Conservation (phyloP, 1,284 basidiomycete species). For the Marasmius oreades region DNA sequence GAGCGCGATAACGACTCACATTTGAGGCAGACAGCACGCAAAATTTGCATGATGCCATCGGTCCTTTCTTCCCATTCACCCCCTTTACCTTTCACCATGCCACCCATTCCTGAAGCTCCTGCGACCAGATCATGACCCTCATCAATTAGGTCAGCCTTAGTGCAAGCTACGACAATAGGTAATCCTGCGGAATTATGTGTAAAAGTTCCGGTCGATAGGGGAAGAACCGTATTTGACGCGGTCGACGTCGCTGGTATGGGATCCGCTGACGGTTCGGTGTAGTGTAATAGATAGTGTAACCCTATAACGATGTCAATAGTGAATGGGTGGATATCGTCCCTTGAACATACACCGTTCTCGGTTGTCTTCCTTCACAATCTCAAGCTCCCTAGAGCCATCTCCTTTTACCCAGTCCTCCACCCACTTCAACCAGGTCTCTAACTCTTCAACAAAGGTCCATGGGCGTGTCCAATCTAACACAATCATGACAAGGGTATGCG, state of each 20-base stretch:
- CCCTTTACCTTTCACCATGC: constrained; percentile 82
- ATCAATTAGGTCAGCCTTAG: constrained; percentile 88
- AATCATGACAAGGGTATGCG: constrained; percentile 83
- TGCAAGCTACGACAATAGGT: constrained; percentile 87
- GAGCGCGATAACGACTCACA: constrained; percentile 51
- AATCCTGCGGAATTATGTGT: constrained; percentile 83
- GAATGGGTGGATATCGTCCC: constrained; percentile 1
- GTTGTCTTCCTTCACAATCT: constrained; percentile 73
- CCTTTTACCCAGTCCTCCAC: constrained; percentile 78
- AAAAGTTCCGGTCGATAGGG: constrained; percentile 74
- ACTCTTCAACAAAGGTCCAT: constrained; percentile 86
- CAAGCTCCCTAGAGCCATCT: constrained; percentile 62
- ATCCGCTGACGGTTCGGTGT: constrained; percentile 76
- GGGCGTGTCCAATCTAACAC: constrained; percentile 96
- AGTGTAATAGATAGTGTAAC: constrained; percentile 85
- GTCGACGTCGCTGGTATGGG: constrained; percentile 55
- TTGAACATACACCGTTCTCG: constrained; percentile 72
- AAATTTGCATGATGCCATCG: constrained; percentile 92
- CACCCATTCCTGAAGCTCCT: constrained; percentile 70
- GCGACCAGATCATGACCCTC: constrained; percentile 70
- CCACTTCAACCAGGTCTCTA: constrained; percentile 84
- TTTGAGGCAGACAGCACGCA: constrained; percentile 88
- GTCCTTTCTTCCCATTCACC: constrained; percentile 94
- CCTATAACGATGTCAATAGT: constrained; percentile 45
- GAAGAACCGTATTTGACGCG: constrained; percentile 64